Conservation (phyloP, 768 basidiomycete genomes). For the Termitomyces eurrhizus region DNA sequence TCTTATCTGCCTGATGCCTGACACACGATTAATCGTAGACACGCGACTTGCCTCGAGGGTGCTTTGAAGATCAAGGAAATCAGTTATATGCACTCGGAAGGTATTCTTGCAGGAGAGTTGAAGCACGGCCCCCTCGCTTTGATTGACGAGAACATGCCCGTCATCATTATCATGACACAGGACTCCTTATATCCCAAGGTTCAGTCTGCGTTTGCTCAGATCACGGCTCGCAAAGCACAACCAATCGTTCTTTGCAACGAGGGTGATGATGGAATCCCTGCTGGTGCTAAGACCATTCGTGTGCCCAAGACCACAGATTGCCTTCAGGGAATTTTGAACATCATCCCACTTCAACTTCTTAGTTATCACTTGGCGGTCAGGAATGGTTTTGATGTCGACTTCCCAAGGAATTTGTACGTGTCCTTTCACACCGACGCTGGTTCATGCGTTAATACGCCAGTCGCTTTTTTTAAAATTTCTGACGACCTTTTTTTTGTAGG, state of each 20-base stretch:
- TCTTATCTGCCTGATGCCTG: not conserved
- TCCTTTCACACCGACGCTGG: not conserved
- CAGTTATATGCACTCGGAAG: conserved; percentile 85
- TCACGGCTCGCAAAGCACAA: conserved; percentile 95
- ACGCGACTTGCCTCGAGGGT: conserved; percentile 97
- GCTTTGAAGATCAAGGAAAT: conserved; percentile 99
- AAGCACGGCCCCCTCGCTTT: conserved; percentile 98
- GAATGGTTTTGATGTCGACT: conserved; percentile 97
- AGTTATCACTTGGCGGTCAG: conserved; percentile 95
- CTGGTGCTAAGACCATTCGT: conserved; percentile 81
- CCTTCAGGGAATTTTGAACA: conserved; percentile 92
- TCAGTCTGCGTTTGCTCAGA: conserved; percentile 92
- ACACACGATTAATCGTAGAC: conserved; percentile 33
- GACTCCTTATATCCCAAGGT: conserved; percentile 99
- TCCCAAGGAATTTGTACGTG: conserved; percentile 91
- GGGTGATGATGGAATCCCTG: conserved; percentile 75
- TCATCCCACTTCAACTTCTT: conserved; percentile 92
- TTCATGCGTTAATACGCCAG: not conserved
- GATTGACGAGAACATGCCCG: conserved; percentile 97
- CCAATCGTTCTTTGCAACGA: conserved; percentile 96
- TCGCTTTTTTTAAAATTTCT: conserved; percentile 8
- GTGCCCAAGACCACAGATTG: conserved; percentile 94
- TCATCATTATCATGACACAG: conserved; percentile 99
- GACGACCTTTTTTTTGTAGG: conserved; percentile 28
- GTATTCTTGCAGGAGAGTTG: conserved; percentile 96